A percentile compares a stretch with the other conserved stretches of the same genome.
Conservation (phyloP, 345 rosid species). For the Rhodomyrtus tomentosa region DNA sequence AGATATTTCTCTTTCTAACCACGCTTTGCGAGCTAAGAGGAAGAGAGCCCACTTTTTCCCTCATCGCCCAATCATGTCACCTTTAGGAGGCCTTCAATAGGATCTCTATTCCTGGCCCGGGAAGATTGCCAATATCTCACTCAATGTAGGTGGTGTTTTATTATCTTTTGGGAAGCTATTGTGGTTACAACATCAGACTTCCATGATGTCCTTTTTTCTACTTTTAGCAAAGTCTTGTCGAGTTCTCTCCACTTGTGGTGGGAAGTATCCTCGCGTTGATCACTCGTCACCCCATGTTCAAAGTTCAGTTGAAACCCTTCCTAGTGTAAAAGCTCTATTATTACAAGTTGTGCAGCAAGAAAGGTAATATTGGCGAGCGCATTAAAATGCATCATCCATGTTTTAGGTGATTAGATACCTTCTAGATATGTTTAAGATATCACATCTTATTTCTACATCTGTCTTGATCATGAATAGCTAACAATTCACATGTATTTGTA, state of each 20-base stretch:
- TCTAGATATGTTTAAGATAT: too few relatives aligned
- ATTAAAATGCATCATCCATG: neutral
- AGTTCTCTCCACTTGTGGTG: neutral
- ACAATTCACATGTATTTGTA: neutral
- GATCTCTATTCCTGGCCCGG: neutral
- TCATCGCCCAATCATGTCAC: neutral
- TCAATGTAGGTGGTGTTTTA: neutral
- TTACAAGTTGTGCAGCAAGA: neutral
- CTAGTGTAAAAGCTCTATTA: neutral
- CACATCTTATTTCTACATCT: too few relatives aligned
- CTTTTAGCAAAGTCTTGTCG: neutral
- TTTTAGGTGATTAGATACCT: too few relatives aligned
- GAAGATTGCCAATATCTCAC: neutral
- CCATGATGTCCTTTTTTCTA: neutral
- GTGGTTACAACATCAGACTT: neutral
- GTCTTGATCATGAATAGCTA: too few relatives aligned
- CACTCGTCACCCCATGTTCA: neutral
- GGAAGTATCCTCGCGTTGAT: neutral
- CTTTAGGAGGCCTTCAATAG: neutral
- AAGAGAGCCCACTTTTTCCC: neutral
- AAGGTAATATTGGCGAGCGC: neutral
- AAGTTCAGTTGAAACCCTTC: neutral
- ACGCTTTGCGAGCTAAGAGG: neutral
- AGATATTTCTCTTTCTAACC: too few relatives aligned
- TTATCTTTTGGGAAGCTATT: neutral